These are phyloP conservation scores for Cornus florida DNA, from an alignment of 148 eudicot species.

Conservation along the genomic window DNA sequence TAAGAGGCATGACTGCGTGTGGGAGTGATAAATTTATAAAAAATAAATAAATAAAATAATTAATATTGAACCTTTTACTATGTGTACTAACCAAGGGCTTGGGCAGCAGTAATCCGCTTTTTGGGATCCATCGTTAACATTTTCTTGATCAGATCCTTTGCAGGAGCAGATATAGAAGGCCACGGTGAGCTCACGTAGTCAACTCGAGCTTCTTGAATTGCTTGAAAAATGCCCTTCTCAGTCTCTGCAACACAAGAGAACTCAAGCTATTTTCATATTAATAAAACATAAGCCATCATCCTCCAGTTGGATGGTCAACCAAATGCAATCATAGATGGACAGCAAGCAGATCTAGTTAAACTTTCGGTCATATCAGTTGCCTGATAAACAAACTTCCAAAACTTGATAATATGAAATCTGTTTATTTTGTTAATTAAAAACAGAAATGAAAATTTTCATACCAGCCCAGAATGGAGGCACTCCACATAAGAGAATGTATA, in stretches of 20 bases:
- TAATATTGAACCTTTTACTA: neutral
- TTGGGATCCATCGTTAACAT: constrained; percentile 73
- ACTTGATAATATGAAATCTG: neutral
- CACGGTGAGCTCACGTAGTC: constrained; percentile 64
- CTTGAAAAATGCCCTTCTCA: constrained; percentile 69
- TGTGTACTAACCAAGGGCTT: constrained; percentile 66
- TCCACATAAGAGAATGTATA: constrained; percentile 84
- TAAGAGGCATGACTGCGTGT: too few relatives aligned
- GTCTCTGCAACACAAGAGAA: constrained; percentile 48
- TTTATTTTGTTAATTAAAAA: neutral
- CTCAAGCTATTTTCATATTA: neutral
- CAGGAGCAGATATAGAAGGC: constrained; percentile 78
- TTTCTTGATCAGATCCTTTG: constrained; percentile 70
- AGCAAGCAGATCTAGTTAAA: neutral
- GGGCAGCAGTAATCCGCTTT: constrained; percentile 65
- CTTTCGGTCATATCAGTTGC: neutral
- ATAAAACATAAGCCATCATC: neutral
- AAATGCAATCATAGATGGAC: neutral
- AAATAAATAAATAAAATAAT: too few relatives aligned
- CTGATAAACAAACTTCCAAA: neutral
- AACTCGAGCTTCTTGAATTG: constrained; percentile 43
- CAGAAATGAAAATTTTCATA: constrained; percentile 11
- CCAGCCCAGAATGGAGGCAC: constrained; percentile 95
- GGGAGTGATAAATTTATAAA: too few relatives aligned
- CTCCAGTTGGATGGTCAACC: neutral